Evolutionary conservation across 2,329 filamentous ascomycete species (phyloP).

Genomic region (Fusarium zealandicum): DNA sequence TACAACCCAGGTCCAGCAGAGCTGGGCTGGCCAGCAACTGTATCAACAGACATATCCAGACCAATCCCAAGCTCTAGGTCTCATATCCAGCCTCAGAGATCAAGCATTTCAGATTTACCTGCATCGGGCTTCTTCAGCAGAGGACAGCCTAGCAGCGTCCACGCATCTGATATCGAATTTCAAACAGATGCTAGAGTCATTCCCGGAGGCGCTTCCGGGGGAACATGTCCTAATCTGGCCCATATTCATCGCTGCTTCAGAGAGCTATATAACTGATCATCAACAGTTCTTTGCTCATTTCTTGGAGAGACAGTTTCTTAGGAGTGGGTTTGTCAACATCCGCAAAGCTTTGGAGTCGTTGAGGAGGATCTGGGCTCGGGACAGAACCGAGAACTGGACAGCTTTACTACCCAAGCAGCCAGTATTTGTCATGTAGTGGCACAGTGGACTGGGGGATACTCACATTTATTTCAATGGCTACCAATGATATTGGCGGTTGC

Average conservation of each 20-base stretch:
- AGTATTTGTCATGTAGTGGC: conserved; percentile 40
- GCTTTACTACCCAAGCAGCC: conserved; percentile 28
- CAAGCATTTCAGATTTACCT: conserved; percentile 28
- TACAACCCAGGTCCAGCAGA: conserved; percentile 14
- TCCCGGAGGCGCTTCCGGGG: conserved; percentile 26
- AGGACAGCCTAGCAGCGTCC: conserved; percentile 67
- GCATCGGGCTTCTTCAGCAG: conserved; percentile 7
- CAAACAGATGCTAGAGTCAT: conserved; percentile 28
- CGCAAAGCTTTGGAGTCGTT: conserved; percentile 31
- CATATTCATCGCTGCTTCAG: conserved; percentile 38
- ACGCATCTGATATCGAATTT: conserved; percentile 48
- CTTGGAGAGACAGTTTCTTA: conserved; percentile 22
- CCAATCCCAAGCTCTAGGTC: conserved; percentile 8
- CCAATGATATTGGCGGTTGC: too few species aligned
- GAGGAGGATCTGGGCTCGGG: conserved; percentile 28
- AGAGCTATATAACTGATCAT: conserved; percentile 28
- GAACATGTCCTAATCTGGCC: conserved; percentile 38
- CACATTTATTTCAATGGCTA: neutral
- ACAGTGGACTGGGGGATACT: too few species aligned
- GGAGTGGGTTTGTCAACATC: conserved; percentile 37
- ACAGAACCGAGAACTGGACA: conserved; percentile 29
- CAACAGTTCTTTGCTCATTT: conserved; percentile 27
- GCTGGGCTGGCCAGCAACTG: conserved; percentile 62
- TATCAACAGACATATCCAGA: conserved; percentile 37
- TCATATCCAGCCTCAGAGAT: conserved; percentile 12